Evolutionary conservation across 768 basidiomycete species (phyloP), one percentile per base, ranked within the genome.

Genomic region (Psilocybe subaeruginosa): DNA sequence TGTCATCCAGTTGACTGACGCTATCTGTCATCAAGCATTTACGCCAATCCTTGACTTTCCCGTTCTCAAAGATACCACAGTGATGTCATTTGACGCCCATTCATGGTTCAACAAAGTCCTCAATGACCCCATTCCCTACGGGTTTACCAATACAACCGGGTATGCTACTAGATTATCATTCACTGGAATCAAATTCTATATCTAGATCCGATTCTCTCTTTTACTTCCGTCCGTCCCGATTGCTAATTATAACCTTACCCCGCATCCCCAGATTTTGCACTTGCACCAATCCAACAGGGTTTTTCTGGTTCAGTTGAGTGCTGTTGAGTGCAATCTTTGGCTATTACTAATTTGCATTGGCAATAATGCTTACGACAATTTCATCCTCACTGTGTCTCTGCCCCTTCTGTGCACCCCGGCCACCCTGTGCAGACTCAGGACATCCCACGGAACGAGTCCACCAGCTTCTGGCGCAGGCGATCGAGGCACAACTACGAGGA

Each of bases 361-460:
- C 9, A 39, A 50, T 9, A 7, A 19, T 4, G 49, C 46, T 60
- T 53, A 54, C 54, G 17, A 29, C 48, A 39, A 17, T 11, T 45
- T 17, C 46, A 14, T 33, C 16, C 23, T 29, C 47, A 58, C 31
- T 31, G 9, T 14, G 11, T 16, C 23, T 8, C 46, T 23, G 46
- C 27, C 37, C 30, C 23, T 43, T 16, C 5, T 43, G 3, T n/a
- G 12, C 47, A 43, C 43, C 19, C 17, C 23, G 14, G 11, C 23
- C 27, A 16, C 49, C 35, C 16, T 50, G 8, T 50, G 31, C 63
- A 84, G 82, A 85, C 64, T 71, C 76, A 8, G 82, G 81, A 0
- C 84, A 85, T 68, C 82, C 82, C 2, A 84, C 82, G 5, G 76
- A 83, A 64, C 74, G 67, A 31, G 80, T 82, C 12, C 84, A 85